Conservation (phyloP, 192 early-diverging fungal genomes). For the Rhizophagus sp. region DNA sequence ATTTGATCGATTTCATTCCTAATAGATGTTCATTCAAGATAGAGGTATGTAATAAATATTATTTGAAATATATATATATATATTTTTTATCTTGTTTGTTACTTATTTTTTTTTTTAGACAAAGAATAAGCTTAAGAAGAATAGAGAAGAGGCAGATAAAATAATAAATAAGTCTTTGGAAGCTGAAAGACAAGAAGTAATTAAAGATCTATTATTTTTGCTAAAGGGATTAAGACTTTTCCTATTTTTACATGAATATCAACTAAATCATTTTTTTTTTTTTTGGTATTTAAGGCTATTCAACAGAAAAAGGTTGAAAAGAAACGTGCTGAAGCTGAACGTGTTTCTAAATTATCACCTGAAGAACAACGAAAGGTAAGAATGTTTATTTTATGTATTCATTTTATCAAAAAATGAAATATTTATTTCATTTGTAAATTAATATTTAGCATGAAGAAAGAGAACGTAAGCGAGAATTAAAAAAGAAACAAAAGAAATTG, state of each 20-base stretch:
- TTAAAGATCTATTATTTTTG: background rate
- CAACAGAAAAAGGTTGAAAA: conserved; percentile 11
- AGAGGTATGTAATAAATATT: background rate
- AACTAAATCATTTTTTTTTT: background rate
- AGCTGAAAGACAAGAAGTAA: conserved; percentile 9
- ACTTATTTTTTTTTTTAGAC: conserved; percentile 1
- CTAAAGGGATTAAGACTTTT: too few relatives aligned
- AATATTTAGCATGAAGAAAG: conserved; percentile 8
- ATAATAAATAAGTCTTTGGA: background rate
- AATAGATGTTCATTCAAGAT: background rate
- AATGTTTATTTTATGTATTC: background rate
- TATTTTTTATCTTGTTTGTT: too few relatives aligned
- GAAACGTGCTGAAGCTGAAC: conserved; percentile 18
- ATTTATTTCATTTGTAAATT: background rate
- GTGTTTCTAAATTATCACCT: conserved; percentile 14
- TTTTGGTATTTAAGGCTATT: background rate
- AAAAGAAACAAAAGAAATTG: conserved; percentile 22
- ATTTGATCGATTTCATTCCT: conserved; percentile 6
- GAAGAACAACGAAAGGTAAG: conserved; percentile 16
- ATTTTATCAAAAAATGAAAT: background rate
- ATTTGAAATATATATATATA: too few relatives aligned
- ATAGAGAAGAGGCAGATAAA: conserved; percentile 1
- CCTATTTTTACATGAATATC: background rate
- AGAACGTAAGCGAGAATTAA: conserved; percentile 10
- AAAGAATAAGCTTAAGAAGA: background rate